Evolutionary conservation across 2,329 filamentous ascomycete species (phyloP).

Genomic region (Penicillium aurantiogriseum): DNA sequence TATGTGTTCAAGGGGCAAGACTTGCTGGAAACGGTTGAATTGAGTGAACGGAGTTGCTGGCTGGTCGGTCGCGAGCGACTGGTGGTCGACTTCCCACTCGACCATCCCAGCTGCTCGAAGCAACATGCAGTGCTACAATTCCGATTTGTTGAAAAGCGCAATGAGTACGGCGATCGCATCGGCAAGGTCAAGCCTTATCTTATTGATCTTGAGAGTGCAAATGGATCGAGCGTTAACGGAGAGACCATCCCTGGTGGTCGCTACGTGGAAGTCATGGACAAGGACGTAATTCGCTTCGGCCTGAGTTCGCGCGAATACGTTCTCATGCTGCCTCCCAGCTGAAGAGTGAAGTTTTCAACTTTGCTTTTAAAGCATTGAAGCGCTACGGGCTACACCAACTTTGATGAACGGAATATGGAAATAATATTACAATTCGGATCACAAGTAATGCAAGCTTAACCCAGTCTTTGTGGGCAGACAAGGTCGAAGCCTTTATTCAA

Average conservation of each 20-base stretch:
- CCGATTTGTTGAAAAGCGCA: constrained; percentile 74
- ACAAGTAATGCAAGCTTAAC: constrained; percentile 2
- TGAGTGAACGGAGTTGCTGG: constrained; percentile 81
- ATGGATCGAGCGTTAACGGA: constrained; percentile 81
- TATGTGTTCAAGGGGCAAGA: constrained; percentile 88
- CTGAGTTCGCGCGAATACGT: constrained; percentile 90
- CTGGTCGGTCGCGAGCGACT: constrained; percentile 76
- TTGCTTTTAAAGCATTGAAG: background rate
- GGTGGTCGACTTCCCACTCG: constrained; percentile 78
- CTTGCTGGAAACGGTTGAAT: constrained; percentile 75
- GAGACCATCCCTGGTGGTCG: constrained; percentile 70
- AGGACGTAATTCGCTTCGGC: constrained; percentile 86
- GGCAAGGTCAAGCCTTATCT: constrained; percentile 82
- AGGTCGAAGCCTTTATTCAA: background rate
- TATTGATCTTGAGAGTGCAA: constrained; percentile 89
- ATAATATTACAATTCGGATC: constrained; percentile 7
- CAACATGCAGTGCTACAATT: constrained; percentile 97
- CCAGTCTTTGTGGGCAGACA: background rate
- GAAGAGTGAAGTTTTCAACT: background rate
- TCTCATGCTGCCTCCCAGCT: constrained; percentile 68
- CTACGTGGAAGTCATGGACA: constrained; percentile 82
- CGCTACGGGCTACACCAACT: background rate
- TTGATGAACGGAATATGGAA: background rate
- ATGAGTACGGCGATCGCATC: constrained; percentile 81
- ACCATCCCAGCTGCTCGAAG: constrained; percentile 90